phyloP scores from a whole-genome alignment of 164 flowering plant genomes.

The Aristolochia contorta region DNA sequence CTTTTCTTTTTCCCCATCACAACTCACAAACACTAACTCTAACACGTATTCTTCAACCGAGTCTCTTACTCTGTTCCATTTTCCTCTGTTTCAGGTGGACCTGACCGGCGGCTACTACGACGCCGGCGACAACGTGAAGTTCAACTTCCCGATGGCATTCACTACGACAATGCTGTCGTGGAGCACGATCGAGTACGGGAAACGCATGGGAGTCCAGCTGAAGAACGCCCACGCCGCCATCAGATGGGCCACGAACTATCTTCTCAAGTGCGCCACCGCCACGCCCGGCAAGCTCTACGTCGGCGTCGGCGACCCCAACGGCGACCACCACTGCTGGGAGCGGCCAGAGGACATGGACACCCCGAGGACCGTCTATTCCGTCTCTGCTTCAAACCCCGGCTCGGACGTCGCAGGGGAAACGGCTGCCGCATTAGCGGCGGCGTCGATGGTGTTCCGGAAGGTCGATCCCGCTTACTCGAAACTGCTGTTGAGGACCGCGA shows the following conservation, averaged over 20 bases:
- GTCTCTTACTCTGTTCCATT: too few relatives aligned
- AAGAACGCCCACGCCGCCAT: conserved; percentile 43
- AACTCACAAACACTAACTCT: too few relatives aligned
- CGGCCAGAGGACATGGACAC: conserved; percentile 92
- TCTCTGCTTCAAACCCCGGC: conserved; percentile 55
- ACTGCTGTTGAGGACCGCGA: conserved; percentile 43
- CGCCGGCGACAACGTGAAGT: conserved; percentile 93
- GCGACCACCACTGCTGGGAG: conserved; percentile 88
- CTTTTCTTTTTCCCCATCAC: too few relatives aligned
- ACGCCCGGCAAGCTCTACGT: conserved; percentile 67
- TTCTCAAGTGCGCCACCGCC: conserved; percentile 65
- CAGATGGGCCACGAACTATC: conserved; percentile 83
- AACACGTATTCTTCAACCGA: too few relatives aligned
- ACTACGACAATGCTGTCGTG: conserved; percentile 90
- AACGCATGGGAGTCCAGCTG: conserved; percentile 48
- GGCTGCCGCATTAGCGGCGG: conserved; percentile 85
- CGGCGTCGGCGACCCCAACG: conserved; percentile 75
- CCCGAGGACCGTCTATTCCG: conserved; percentile 42
- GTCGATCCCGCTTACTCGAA: conserved; percentile 45
- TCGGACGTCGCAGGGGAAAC: conserved; percentile 88
- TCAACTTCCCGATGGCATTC: conserved; percentile 92
- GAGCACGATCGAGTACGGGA: conserved; percentile 64
- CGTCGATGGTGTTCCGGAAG: conserved; percentile 57
- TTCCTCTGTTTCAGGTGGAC: conserved; percentile 76
- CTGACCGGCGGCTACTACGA: conserved; percentile 85